These are phyloP conservation scores for Dactylellina haptotyla DNA, from an alignment of 2,329 filamentous ascomycete species.

Conservation along the genomic window DNA sequence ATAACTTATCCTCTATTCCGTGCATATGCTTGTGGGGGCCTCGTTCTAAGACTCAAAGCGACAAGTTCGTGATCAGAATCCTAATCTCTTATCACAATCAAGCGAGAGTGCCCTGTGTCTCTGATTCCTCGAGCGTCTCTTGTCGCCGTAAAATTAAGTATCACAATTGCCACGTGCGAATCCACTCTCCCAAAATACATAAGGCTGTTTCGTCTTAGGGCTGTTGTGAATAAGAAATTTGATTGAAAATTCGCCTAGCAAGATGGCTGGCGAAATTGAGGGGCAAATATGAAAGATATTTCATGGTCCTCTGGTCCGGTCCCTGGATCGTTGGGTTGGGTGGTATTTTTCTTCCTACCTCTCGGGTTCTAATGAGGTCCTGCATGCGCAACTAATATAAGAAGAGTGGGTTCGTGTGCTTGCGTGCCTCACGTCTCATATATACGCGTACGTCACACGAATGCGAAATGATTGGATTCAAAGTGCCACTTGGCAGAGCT, in stretches of 20 bases:
- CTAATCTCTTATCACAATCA: background rate
- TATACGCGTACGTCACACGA: slow-evolving; percentile 35
- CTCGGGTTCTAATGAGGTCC: no score
- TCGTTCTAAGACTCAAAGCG: no score
- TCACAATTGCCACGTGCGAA: background rate
- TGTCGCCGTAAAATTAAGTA: background rate
- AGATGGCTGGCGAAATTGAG: background rate
- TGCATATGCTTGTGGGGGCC: no score
- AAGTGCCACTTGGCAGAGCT: slow-evolving; percentile 24
- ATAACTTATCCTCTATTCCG: no score
- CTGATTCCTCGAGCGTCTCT: no score
- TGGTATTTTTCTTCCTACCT: no score
- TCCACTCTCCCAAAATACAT: background rate
- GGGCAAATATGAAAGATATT: background rate
- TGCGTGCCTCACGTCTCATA: background rate
- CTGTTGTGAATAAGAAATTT: background rate
- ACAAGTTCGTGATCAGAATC: no score
- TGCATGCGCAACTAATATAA: no score
- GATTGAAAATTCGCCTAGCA: slow-evolving; percentile 1
- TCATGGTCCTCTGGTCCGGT: background rate
- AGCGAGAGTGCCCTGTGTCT: no score
- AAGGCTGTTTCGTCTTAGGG: background rate
- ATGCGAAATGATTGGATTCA: slow-evolving; percentile 24
- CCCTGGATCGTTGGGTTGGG: background rate
- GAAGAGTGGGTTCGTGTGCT: slow-evolving; percentile 8